Evolutionary conservation across 164 flowering plant species (phyloP).

Genomic region (Kingdonia uniflora): DNA sequence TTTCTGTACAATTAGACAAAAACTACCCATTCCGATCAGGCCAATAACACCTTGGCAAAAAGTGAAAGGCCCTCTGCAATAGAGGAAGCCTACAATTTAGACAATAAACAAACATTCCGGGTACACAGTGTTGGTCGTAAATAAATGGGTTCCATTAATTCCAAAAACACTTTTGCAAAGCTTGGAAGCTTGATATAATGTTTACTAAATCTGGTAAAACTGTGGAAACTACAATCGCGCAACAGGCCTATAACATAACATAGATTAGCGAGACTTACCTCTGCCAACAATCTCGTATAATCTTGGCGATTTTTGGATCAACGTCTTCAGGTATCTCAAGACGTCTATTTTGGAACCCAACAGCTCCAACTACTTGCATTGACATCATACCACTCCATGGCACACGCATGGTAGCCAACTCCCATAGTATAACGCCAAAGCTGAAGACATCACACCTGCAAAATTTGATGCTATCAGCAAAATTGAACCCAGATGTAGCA

Average conservation of each 20-base stretch:
- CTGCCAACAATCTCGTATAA: conserved; percentile 92
- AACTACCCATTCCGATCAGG: too few species aligned
- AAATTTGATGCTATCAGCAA: neutral
- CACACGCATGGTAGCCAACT: conserved; percentile 78
- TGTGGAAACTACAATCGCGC: neutral
- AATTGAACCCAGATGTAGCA: neutral
- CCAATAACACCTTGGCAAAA: too few species aligned
- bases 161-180: too few species aligned
- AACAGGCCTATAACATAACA: neutral
- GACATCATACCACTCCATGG: conserved; percentile 50
- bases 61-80: too few species aligned
- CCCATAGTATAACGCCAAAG: conserved; percentile 94
- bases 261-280: conserved; percentile 46
- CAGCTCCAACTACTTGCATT: conserved; percentile 68
- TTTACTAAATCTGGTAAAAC: too few species aligned
- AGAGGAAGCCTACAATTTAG: too few species aligned
- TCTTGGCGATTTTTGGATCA: conserved; percentile 75
- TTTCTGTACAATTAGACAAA: too few species aligned
- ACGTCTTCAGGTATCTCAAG: conserved; percentile 85
- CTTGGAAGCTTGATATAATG: too few species aligned
- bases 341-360: conserved; percentile 87
- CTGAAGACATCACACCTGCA: conserved; percentile 95
- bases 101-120: too few species aligned
- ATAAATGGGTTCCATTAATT: too few species aligned
- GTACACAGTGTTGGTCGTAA: too few species aligned